Evolutionary conservation across 768 basidiomycete genomes (phyloP), one percentile per base, ranked within the genome.

Genomic region (Amanita molliuscula): DNA sequence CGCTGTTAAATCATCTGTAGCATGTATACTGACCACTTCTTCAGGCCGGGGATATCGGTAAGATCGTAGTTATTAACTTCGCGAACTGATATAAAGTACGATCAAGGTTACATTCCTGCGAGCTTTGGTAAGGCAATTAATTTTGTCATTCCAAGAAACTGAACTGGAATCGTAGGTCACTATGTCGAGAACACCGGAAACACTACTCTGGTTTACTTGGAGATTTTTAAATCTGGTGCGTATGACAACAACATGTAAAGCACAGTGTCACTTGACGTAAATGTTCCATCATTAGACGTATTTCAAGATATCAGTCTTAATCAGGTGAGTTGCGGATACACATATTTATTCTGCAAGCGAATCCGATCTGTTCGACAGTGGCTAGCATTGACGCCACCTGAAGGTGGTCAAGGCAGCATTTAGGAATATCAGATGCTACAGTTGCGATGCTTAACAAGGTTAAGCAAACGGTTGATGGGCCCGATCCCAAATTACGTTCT

Each of bases 111-210:
- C 52, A 71, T 82, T 34, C 80, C 81, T 16, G 72, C 77, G 6
- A 69, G 75, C 1, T 77, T 74, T 62, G 80, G 78, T 77, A 54
- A 18, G 29, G 16, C 8, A 13, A 16, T 9, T 1, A 42, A 31
- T 38, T 25, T 23, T 40, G 15, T 6, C 21, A 40, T 42, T 4
- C 2, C 13, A 6, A 15, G n/a, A n/a, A 10, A 23, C 35, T 49
- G 9, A 33, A n/a, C 15, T 11, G n/a, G 31, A 3, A 16, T 25
- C 23, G 47, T 55, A 75, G 80, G 80, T 1, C 83, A 85, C 58
- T 83, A 84, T 58, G 68, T 84, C 23, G 81, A 84, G 60, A 82
- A 84, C 60, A 78, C 72, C 3, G 81, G 81, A 13, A 76, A 80
- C 54, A 69, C 72, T 2, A 75, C 81, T 2, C 60, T 84, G 34